A percentile compares a stretch with the other conserved stretches of the same genome.
These are phyloP conservation scores for Trametes pubescens DNA, from an alignment of 1,284 basidiomycete genomes.

Conservation along the genomic window DNA sequence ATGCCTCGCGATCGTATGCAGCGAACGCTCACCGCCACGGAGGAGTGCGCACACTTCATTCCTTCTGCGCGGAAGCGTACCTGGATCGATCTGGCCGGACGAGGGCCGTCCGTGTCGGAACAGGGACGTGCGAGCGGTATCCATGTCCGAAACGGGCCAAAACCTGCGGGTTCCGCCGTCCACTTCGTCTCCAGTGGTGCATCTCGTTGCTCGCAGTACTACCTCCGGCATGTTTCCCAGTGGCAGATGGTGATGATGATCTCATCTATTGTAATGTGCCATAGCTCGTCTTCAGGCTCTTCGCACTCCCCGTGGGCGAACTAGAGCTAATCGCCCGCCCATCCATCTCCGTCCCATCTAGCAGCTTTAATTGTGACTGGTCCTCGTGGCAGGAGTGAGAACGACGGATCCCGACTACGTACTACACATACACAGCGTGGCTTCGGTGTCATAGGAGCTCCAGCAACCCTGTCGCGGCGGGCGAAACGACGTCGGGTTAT, in stretches of 20 bases:
- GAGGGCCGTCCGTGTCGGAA: slow-evolving; percentile 19
- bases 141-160: slow-evolving; percentile 30
- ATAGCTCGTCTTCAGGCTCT: background rate
- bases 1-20: background rate
- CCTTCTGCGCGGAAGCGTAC: slow-evolving; percentile 11
- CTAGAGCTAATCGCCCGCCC: slow-evolving; percentile 15
- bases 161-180: slow-evolving; percentile 24
- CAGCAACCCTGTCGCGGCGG: background rate
- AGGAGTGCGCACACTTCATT: background rate
- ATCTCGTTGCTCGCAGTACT: slow-evolving; percentile 18
- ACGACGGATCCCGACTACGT: slow-evolving; percentile 12
- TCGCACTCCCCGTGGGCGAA: background rate
- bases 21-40: background rate
- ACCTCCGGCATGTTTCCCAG: slow-evolving; percentile 25
- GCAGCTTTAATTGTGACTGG: background rate
- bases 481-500: slow-evolving; percentile 1
- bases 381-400: slow-evolving; percentile 17
- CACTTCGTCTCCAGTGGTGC: background rate
- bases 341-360: slow-evolving; percentile 8
- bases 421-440: slow-evolving; percentile 1
- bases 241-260: slow-evolving; percentile 33
- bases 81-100: slow-evolving; percentile 17
- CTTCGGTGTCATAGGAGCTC: slow-evolving; percentile 5
- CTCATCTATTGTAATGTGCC: slow-evolving; percentile 11
- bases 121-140: slow-evolving; percentile 35